A percentile compares a stretch with the other conserved stretches of the same genome.
These are phyloP conservation scores for Vickermania ingenoplastis DNA, from an alignment of 208 protist genomes.

Conservation along the genomic window DNA sequence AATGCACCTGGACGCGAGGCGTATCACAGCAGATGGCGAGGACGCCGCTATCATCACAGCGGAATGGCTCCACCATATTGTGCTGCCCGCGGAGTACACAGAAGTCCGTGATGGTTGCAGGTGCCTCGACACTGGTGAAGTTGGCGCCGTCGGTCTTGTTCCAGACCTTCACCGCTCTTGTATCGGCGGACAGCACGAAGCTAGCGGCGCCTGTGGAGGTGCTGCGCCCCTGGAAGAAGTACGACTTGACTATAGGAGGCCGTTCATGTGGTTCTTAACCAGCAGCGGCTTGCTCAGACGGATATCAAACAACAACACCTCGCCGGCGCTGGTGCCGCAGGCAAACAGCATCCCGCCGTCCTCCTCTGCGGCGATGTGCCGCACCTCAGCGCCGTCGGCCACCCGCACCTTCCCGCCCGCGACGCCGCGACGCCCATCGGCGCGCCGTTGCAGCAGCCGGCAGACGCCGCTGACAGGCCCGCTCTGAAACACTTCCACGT, in stretches of 20 bases:
- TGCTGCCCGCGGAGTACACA: slow-evolving; percentile 68
- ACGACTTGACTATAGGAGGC: slow-evolving; percentile 87
- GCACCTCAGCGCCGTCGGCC: slow-evolving; percentile 35
- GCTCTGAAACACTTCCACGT: slow-evolving; percentile 54
- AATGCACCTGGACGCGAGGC: slow-evolving; percentile 91
- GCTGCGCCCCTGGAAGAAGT: slow-evolving; percentile 85
- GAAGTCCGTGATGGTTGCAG: slow-evolving; percentile 82
- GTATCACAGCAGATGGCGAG: slow-evolving; percentile 88
- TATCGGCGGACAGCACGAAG: slow-evolving; percentile 79
- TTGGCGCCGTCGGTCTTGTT: slow-evolving; percentile 72
- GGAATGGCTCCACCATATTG: slow-evolving; percentile 73
- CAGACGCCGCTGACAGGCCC: slow-evolving; percentile 48
- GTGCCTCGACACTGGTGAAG: slow-evolving; percentile 83
- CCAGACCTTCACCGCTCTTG: slow-evolving; percentile 92
- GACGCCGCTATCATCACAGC: slow-evolving; percentile 80
- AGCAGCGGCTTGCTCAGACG: slow-evolving; percentile 77
- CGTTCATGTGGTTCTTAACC: slow-evolving; percentile 95
- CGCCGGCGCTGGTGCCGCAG: slow-evolving; percentile 66
- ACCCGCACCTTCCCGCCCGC: slow-evolving; percentile 43
- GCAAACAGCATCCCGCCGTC: slow-evolving; percentile 61
- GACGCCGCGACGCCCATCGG: slow-evolving; percentile 55
- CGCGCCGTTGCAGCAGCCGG: slow-evolving; percentile 67
- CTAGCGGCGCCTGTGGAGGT: slow-evolving; percentile 62
- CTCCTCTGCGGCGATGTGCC: slow-evolving; percentile 60
- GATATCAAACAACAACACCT: slow-evolving; percentile 84